Conservation (phyloP, 768 basidiomycete species). For the Rossbeevera mucosa region DNA sequence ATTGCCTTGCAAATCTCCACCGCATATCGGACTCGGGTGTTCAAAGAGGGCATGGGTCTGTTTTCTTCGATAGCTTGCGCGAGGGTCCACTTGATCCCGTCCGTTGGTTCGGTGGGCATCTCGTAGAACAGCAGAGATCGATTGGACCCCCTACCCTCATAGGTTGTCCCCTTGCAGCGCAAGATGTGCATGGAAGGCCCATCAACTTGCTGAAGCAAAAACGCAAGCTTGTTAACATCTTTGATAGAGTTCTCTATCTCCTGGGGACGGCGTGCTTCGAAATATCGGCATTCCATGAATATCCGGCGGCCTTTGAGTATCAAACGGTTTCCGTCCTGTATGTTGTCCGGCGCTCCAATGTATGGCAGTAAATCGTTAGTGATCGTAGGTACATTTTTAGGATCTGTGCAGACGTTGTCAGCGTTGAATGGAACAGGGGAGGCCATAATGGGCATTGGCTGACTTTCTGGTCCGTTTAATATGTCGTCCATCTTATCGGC, state of each 20-base stretch:
- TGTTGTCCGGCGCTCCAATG: not conserved
- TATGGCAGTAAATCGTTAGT: not conserved
- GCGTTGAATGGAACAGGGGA: not conserved
- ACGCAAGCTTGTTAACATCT: not conserved
- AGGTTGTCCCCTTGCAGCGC: not conserved
- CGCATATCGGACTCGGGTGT: not conserved
- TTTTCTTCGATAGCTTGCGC: not conserved
- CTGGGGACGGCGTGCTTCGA: not conserved
- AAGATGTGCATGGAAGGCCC: not conserved
- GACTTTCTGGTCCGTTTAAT: not conserved
- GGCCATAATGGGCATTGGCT: not conserved
- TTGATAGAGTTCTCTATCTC: not conserved
- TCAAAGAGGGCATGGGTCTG: not conserved
- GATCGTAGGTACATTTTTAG: not conserved
- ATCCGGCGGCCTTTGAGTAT: not conserved
- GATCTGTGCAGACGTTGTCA: not conserved
- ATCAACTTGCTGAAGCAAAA: not conserved
- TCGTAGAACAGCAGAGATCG: not conserved
- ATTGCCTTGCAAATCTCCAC: not conserved
- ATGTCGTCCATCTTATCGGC: not conserved
- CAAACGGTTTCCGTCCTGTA: not conserved
- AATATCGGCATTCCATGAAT: not conserved
- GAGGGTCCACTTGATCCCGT: not conserved
- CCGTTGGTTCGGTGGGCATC: not conserved
- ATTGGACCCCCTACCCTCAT: not conserved